Base-by-base conservation (phyloP, 352 stramenopile species). In the Globisporangium solare region DNA sequence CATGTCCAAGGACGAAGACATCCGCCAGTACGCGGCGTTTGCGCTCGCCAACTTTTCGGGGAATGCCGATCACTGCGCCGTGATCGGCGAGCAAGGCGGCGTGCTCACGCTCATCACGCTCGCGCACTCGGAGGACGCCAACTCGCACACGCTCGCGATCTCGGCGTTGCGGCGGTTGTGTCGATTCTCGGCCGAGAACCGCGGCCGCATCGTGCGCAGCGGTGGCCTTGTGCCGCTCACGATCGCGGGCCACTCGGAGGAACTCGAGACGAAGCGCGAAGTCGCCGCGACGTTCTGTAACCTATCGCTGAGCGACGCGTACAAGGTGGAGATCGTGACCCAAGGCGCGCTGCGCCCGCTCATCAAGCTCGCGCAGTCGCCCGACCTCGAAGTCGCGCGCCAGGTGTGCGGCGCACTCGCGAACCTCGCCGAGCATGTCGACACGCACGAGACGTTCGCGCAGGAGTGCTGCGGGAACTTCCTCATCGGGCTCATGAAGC, bases 251-350 rank as follows among this genome's bases (percentile, higher is more conserved):
- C 85, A 94, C 52, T 92, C 74, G 21, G 76, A 89, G 18, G 83
- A 98, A 50, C 71, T 97, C n/a, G 95, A 98, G 68, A 97, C 97
- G 18, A 90, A 98, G 64, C 76, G 92, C 41, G 95, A 99, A 66
- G 92, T 98, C 0, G 88, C 95, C 1, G 94, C 89, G 5, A 96
- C 89, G 17, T 85, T 98, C 37, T 98, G 86, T 61, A 98, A 97
- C 58, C 55, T 99, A 24, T 97, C 94, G 2, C 68, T 98, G 15
- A 96, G 85, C 48, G 79, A 96, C 60, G 87, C 95, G 59, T 93
- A 97, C 74, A 95, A 97, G 48, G 66, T 97, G 1, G 83, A 91
- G 49, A 94, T 98, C 24, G 89, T 96, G 20, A 74, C 68, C 24
- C 82, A 89, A 51, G 75, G 68, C 32, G 94, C 79, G 17, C 73